A percentile compares a stretch with the other conserved stretches of the same genome.
phyloP scores from a whole-genome alignment of 2,329 filamentous ascomycete genomes.

The Xylariaceae sp. region DNA sequence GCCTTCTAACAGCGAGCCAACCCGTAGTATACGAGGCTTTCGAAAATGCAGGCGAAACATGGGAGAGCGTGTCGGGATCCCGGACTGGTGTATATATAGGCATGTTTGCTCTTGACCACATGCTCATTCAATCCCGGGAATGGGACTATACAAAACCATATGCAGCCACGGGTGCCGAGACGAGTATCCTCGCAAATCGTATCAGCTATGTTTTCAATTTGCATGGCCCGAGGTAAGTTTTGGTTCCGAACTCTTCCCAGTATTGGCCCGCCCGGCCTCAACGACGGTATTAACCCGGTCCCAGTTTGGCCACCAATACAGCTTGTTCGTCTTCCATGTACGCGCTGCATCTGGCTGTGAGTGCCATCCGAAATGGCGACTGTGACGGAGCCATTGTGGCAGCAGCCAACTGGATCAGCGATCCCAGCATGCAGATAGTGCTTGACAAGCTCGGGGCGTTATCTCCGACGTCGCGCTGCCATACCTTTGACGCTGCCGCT shows the following conservation, averaged over 20 bases:
- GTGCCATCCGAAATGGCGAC: conserved; percentile 18
- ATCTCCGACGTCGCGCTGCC: conserved; percentile 10
- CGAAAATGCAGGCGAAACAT: conserved; percentile 30
- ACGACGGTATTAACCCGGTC: conserved; percentile 6
- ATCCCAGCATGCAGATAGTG: conserved; percentile 21
- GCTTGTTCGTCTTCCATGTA: conserved; percentile 37
- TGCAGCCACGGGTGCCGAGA: conserved; percentile 10
- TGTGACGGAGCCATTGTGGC: conserved; percentile 30
- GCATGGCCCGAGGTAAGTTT: conserved; percentile 34
- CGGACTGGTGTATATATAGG: conserved; percentile 32
- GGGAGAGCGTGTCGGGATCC: conserved; percentile 19
- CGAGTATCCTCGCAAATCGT: conserved; percentile 22
- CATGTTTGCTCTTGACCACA: conserved; percentile 28
- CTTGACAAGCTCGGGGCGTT: conserved; percentile 22
- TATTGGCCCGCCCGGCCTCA: no score
- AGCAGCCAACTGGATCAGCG: conserved; percentile 27
- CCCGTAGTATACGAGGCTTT: conserved; percentile 31
- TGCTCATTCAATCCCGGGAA: conserved; percentile 20
- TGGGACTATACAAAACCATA: conserved; percentile 20
- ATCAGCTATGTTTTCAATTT: conserved; percentile 32
- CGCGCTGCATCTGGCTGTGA: conserved; percentile 28
- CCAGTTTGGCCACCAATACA: conserved; percentile 35
- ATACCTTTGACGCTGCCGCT: conserved; percentile 22
- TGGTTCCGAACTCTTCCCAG: background rate
- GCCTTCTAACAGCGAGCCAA: no score